phyloP scores from a whole-genome alignment of 2,329 filamentous ascomycete species.

The Diaporthe vaccinii region DNA sequence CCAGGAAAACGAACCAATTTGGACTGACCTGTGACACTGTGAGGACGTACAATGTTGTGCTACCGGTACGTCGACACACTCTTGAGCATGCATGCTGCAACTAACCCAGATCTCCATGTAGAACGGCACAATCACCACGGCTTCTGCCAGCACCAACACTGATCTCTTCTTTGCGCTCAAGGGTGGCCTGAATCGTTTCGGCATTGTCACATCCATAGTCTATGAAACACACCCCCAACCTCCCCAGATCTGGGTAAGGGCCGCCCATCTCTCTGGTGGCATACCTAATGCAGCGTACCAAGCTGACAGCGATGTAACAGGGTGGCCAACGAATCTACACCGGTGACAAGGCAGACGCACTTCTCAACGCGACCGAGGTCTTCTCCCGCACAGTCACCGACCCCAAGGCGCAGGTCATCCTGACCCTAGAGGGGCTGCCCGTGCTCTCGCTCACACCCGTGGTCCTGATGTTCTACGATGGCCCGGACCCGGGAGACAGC shows the following conservation, averaged over 20 bases:
- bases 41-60: constrained; percentile 44
- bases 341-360: constrained; percentile 34
- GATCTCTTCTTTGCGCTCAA: constrained; percentile 48
- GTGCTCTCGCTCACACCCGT: constrained; percentile 36
- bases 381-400: constrained; percentile 47
- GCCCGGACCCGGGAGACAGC: constrained; percentile 44
- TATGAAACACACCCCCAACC: constrained; percentile 45
- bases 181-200: constrained; percentile 47
- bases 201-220: constrained; percentile 45
- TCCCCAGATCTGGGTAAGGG: constrained; percentile 42
- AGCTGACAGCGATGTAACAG: not conserved
- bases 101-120: not conserved
- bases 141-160: constrained; percentile 39
- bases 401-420: constrained; percentile 48
- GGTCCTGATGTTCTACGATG: constrained; percentile 49
- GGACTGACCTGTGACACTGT: constrained; percentile 47
- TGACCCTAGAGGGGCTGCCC: constrained; percentile 44
- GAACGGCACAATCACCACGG: constrained; percentile 47
- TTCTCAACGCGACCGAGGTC: constrained; percentile 47
- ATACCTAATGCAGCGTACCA: rapidly evolving
- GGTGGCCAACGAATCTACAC: constrained; percentile 38
- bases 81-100: not conserved
- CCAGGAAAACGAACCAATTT: constrained; percentile 47
- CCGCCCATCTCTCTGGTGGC: not conserved
- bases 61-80: constrained; percentile 42